A percentile compares a stretch with the other conserved stretches of the same genome.
phyloP scores from a whole-genome alignment of 2,329 filamentous ascomycete genomes.

The Talaromyces pinophilus region DNA sequence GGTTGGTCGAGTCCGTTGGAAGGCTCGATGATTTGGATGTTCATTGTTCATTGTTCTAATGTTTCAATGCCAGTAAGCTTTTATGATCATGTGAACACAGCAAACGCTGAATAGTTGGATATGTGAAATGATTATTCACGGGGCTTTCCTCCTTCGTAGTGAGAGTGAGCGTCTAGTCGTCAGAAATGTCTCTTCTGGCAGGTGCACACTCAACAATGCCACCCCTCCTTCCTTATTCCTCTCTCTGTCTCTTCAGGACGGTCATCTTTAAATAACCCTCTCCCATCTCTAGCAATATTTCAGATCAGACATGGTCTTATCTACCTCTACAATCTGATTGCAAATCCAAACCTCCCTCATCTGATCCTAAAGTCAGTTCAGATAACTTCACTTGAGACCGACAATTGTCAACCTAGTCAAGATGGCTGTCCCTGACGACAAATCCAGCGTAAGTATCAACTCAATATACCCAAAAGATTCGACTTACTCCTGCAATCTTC shows the following conservation, averaged over 20 bases:
- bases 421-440: neutral
- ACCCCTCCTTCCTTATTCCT: neutral
- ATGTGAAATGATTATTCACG: neutral
- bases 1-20: conserved; percentile 75
- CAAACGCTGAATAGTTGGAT: neutral
- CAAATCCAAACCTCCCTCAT: neutral
- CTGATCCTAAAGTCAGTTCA: neutral
- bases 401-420: neutral
- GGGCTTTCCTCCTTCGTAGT: neutral
- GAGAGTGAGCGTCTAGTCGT: neutral
- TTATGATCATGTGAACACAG: neutral
- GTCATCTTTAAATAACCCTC: neutral
- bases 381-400: neutral
- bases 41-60: neutral
- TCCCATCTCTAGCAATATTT: neutral
- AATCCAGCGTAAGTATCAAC: neutral
- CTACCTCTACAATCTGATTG: neutral
- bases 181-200: neutral
- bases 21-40: conserved; percentile 42
- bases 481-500: no score
- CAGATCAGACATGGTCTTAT: no score
- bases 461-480: no score
- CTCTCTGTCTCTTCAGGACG: neutral
- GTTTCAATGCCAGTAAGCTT: neutral
- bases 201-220: neutral